Base-by-base conservation (phyloP, 805 yeast species). In the Cyberlindnera veronae region DNA sequence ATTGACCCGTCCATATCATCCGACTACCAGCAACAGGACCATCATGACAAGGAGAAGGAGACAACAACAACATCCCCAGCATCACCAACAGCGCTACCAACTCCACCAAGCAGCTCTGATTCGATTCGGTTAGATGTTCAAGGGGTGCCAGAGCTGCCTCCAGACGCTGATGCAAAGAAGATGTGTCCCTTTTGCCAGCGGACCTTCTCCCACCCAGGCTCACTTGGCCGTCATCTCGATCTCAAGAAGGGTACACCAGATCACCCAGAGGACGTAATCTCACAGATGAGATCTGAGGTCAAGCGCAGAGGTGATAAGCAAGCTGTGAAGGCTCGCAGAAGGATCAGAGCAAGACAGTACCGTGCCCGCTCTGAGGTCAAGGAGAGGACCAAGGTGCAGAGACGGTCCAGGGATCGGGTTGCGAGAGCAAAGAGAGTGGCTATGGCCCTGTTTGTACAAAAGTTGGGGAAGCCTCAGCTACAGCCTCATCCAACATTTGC, bases 151-250 rank as follows among this genome's bases (percentile, higher is more conserved):
- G 31, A 34, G 1, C 22, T 54, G 39, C 68, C 53, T 45, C 63
- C 43, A 42, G 64, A 45, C 49, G 57, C 37, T 34, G 68, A 39
- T 53, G 61, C 48, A 32, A 54, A 44, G 62, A 68, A 47, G 51
- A 53, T 30, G 52, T 77, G 84, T 53, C 64, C 64, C 1, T 77
- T 76, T 51, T 79, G 84, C 49, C 72, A 72, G 1, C 64, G 68
- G 42, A 62, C 69, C 1, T 79, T 78, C 54, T 68, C 77, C 3
- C 76, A 76, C 44, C 74, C 77, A 6, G 81, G 83, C 2, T 74
- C 81, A 1, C 61, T 77, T 41, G 83, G 83, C 1, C 62, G 84
- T 26, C 84, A 79, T 54, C 54, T 79, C 31, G 84, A 79, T 49
- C 55, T 66, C 32, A 71, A 75, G 45, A 73, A 74, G 39, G 84